A percentile compares a stretch with the other conserved stretches of the same genome.
Conservation (phyloP, 768 basidiomycete genomes). For the Mycena vitilis region DNA sequence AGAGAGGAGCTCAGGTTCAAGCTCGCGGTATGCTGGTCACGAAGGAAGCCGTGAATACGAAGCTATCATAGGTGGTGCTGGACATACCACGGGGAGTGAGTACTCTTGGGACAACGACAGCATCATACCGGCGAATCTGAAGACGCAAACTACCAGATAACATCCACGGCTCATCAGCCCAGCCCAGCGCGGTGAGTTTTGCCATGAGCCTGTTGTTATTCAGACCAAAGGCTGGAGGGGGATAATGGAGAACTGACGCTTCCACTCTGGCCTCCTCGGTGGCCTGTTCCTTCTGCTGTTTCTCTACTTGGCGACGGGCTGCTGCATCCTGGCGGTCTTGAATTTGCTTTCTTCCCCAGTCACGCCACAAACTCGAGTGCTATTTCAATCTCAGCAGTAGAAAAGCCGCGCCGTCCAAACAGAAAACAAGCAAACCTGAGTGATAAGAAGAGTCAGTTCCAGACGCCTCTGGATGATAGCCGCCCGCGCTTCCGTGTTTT, state of each 20-base stretch:
- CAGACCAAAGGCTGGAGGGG: neutral
- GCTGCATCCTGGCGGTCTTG: constrained; percentile 5
- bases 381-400: constrained; percentile 7
- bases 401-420: no score
- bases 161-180: constrained; percentile 31
- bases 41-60: neutral
- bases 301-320: neutral
- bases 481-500: neutral
- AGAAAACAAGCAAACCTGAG: neutral
- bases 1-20: constrained; percentile 18
- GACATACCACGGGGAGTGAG: constrained; percentile 19
- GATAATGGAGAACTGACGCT: constrained; percentile 12
- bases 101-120: neutral
- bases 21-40: constrained; percentile 9
- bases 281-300: constrained; percentile 3
- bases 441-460: constrained; percentile 10
- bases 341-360: constrained; percentile 19
- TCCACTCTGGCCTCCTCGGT: constrained; percentile 2
- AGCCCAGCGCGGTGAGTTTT: constrained; percentile 21
- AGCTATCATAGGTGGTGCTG: neutral
- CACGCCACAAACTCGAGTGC: constrained; percentile 23
- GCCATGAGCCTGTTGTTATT: constrained; percentile 23
- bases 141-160: neutral
- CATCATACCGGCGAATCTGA: constrained; percentile 9
- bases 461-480: constrained; percentile 4